Base-by-base conservation (phyloP, 2,329 filamentous ascomycete genomes). In the Gnomoniopsis sp. region DNA sequence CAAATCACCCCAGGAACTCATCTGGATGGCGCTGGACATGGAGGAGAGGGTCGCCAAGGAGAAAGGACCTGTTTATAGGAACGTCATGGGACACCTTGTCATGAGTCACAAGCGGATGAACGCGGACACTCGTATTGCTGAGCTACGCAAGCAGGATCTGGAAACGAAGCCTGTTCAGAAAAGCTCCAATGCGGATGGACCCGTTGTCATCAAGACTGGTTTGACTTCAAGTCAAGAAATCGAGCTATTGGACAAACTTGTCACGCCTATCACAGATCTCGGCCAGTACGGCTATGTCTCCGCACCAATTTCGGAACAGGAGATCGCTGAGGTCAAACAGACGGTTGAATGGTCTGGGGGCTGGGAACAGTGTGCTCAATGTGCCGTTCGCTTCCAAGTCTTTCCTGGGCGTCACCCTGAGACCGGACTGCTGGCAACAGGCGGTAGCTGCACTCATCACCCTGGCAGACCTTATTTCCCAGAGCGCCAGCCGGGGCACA, bases 281-380 rank as follows among this genome's bases (percentile, higher is more conserved):
- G 79, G 84, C 6, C 71, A 80, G 6, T 83, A 87, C 69, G 92
- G 91, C 19, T 98, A 97, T 70, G 86, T 97, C 22, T 83, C 87
- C 0, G 75, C 71, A 4, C 74, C 87, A 1, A 93, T 93, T 0
- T 82, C 83, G 0, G 76, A 82, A 1, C 79, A 81, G 8, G 88
- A 91, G 19, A 83, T 97, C 19, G 76, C 82, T 53, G 79, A 82
- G 53, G 88, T 91, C 0, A 83, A 78, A 36, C 79, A 82, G 47
- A 91, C 87, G 0, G 79, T 91, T 0, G 77, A 84, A 50, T 79
- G 85, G 8, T 84, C 88, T 14, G 82, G 85, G 54, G 90, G 90
- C 50, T 96, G 88, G 81, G 95, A 99, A 74, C 81, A 86, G 52
- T 99, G 95, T 67, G 93, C 96, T 68, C 88, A 95, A 21, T 99